Conservation (phyloP, 257 asterid genomes). For the Marsdenia floribunda region DNA sequence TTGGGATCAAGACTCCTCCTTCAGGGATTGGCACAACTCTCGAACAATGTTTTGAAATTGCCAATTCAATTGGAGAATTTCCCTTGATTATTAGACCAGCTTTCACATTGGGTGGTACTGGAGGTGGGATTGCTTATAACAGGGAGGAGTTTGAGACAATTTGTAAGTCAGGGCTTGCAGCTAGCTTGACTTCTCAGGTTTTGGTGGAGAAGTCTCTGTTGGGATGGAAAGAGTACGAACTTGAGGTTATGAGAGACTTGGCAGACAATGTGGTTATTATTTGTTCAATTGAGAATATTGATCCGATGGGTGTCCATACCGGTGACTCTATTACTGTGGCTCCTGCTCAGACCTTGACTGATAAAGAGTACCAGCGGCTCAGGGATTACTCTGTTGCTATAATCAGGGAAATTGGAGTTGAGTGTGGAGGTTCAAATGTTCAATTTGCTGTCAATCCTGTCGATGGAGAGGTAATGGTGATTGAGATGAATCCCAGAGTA, state of each 20-base stretch:
- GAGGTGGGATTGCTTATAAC: conserved; percentile 97
- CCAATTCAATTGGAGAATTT: conserved; percentile 75
- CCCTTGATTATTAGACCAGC: conserved; percentile 96
- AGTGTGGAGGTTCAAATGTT: conserved; percentile 95
- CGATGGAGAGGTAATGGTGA: conserved; percentile 97
- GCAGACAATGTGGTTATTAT: conserved; percentile 98
- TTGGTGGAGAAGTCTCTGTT: conserved; percentile 91
- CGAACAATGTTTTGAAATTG: conserved; percentile 83
- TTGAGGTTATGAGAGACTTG: conserved; percentile 96
- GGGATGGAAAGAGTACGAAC: conserved; percentile 99
- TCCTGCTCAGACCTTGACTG: conserved; percentile 97
- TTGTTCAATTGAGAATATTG: conserved; percentile 96
- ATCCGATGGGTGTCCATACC: conserved; percentile 96
- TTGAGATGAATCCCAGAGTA: conserved; percentile 99
- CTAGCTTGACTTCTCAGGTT: conserved; percentile 90
- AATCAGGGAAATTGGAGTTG: conserved; percentile 97
- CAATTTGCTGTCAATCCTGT: conserved; percentile 94
- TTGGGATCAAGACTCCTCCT: conserved; percentile 93
- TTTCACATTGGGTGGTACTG: conserved; percentile 91
- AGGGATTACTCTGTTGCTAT: conserved; percentile 97
- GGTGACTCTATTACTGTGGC: conserved; percentile 99
- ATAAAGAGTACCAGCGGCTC: conserved; percentile 88
- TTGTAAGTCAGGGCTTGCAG: conserved; percentile 92
- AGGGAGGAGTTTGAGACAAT: conserved; percentile 91
- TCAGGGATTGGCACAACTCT: conserved; percentile 90